These are phyloP conservation scores for Coemansia sp. DNA, from an alignment of 192 early-diverging fungal genomes.

Conservation along the genomic window DNA sequence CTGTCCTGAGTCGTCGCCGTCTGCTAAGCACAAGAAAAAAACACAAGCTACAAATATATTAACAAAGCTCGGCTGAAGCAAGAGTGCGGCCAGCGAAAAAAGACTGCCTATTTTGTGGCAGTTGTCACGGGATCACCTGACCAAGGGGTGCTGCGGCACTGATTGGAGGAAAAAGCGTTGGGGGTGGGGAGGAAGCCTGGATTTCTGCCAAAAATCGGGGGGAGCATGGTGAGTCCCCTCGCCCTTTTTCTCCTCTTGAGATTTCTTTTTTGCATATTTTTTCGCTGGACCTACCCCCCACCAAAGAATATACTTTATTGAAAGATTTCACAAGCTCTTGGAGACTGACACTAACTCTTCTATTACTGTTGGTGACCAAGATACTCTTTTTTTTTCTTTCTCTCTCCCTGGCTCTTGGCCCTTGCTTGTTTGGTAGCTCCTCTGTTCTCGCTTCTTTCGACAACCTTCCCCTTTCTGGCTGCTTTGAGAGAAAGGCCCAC, in stretches of 20 bases:
- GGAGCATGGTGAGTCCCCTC: not conserved
- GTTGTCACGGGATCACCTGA: not conserved
- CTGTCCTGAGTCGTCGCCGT: not conserved
- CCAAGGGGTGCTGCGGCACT: not conserved
- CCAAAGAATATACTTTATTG: constrained; percentile 2
- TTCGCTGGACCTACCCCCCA: not conserved
- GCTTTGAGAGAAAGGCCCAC: not conserved
- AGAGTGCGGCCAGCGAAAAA: not conserved
- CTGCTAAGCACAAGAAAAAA: not conserved
- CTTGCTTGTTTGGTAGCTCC: too few relatives aligned
- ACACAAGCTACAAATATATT: not conserved
- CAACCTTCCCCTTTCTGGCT: not conserved
- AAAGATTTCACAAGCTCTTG: not conserved
- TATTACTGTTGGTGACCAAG: not conserved
- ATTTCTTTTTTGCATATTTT: constrained; percentile 6
- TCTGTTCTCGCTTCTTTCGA: not conserved
- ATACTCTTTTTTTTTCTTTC: not conserved
- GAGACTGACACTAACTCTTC: not conserved
- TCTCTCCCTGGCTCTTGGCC: not conserved
- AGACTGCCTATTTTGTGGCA: not conserved
- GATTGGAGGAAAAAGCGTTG: constrained; percentile 1
- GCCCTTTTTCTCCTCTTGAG: not conserved
- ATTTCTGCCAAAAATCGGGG: not conserved
- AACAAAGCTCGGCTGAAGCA: not conserved
- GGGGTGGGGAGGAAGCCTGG: not conserved